Conservation (phyloP, 192 early-diverging fungal genomes). For the Cladochytrium replicatum region DNA sequence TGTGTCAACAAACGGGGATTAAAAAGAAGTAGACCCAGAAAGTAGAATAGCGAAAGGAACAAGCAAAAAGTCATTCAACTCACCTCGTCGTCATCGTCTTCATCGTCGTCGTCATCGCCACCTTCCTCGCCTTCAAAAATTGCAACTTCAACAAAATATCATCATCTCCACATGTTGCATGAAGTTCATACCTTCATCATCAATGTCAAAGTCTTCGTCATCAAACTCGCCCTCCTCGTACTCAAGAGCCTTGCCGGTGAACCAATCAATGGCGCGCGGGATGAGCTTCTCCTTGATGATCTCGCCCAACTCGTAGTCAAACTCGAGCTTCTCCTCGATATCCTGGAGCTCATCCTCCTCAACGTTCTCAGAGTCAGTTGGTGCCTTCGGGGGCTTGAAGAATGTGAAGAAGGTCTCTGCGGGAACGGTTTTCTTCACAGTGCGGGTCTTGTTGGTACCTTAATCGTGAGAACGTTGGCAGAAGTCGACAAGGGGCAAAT, state of each 20-base stretch:
- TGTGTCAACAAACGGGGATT: too few relatives aligned
- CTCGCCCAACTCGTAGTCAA: conserved; percentile 95
- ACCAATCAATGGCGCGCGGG: conserved; percentile 94
- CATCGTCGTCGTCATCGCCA: conserved; percentile 58
- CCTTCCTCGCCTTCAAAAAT: conserved; percentile 53
- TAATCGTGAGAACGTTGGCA: conserved; percentile 3
- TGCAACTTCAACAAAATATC: conserved; percentile 34
- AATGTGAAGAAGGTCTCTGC: conserved; percentile 97
- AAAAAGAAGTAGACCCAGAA: too few relatives aligned
- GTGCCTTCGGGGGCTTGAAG: conserved; percentile 64
- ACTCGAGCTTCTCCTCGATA: conserved; percentile 78
- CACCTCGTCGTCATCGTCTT: conserved; percentile 50
- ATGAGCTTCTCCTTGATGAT: conserved; percentile 97
- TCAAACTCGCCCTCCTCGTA: conserved; percentile 60
- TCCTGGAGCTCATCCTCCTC: conserved; percentile 59
- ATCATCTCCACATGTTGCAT: conserved; percentile 20
- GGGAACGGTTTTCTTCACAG: conserved; percentile 94
- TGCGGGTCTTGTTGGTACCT: conserved; percentile 94
- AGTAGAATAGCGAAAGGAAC: conserved; percentile 1
- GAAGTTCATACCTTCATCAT: conserved; percentile 52
- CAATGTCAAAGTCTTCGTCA: conserved; percentile 33
- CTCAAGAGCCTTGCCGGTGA: conserved; percentile 92
- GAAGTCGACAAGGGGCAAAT: neutral
- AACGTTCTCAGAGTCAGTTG: conserved; percentile 65
- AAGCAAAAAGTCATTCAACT: neutral